Evolutionary conservation across 176 grass and related monocot species (phyloP), one percentile per base, ranked within the genome.

Genomic region (Oryza coarctata): DNA sequence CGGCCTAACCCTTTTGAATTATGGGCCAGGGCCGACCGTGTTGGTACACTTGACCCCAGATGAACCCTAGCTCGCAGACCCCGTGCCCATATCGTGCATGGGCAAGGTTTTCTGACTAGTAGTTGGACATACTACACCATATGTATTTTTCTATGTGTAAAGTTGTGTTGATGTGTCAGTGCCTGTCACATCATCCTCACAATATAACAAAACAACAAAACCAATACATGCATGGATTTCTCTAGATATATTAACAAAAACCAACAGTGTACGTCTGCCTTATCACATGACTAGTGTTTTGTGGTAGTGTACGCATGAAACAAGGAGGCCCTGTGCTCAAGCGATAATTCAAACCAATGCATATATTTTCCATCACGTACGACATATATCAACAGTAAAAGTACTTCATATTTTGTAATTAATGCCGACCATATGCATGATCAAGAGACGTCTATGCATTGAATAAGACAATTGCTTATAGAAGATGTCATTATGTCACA

Each of bases 201-300:
- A 65, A 65, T 27, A 27, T 36, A 61, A 49, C 18, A 71, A 41
- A 71, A 26, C 33, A 81, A 81, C 49, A 60, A 78, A 84, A 25
- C 81, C 74, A 80, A 60, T 11, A 73, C 63, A 70, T 52, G 28
- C 63, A 70, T 52, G 28, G 47, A 70, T 31, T 55, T 55, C 50
- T 22, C 50, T 20, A n/a, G 50, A 69, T 35, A 84, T 38, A 12
- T n/a, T 64, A 83, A 83, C 65, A 73, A 83, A 82, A 87, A 44
- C 8, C 23, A 52, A 23, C 72, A 71, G 50, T 63, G 52, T 60
- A 25, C 55, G n/a, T 40, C 55, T 38, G 17, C 27, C 33, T 26
- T 63, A 60, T 72, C 74, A 73, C 74, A 63, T 63, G 40, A n/a
- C n/a, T n/a, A 7, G 20, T 18, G 44, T 29, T 23, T 7, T 22